phyloP scores from a whole-genome alignment of 192 early-diverging fungal species.

The Coemansia sp. region DNA sequence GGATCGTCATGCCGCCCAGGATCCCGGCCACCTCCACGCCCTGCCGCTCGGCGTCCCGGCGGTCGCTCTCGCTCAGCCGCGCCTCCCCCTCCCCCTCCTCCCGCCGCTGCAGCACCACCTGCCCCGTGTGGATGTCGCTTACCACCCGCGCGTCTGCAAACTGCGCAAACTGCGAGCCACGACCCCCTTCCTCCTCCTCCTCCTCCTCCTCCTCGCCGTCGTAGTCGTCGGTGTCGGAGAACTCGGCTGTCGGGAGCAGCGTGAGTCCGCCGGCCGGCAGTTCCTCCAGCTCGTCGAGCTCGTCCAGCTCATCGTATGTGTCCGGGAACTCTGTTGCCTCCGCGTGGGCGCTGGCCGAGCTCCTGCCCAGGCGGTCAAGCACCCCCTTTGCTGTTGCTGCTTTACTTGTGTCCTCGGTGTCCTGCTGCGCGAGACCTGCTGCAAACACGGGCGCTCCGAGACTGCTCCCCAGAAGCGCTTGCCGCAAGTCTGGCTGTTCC shows the following conservation, averaged over 20 bases:
- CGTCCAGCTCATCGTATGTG: not conserved
- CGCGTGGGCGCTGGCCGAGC: not conserved
- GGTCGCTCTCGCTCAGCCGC: conserved; percentile 19
- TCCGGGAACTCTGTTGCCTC: conserved; percentile 3
- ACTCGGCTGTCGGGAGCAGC: conserved; percentile 22
- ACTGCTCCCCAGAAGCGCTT: not conserved
- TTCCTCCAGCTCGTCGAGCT: not conserved
- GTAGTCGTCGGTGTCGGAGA: conserved; percentile 13
- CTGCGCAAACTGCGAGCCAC: conserved; percentile 15
- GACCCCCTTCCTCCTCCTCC: not conserved
- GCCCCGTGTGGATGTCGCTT: conserved; percentile 16
- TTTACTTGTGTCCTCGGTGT: not conserved
- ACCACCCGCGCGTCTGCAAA: conserved; percentile 25
- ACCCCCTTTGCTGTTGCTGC: not conserved
- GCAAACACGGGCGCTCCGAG: not conserved
- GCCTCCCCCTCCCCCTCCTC: too few relatives aligned
- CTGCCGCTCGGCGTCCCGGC: conserved; percentile 52
- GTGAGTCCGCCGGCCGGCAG: conserved; percentile 15
- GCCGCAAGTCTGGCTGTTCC: not conserved
- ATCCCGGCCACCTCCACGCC: conserved; percentile 19
- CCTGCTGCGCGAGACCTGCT: not conserved
- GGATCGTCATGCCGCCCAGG: not conserved
- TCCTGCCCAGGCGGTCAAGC: not conserved
- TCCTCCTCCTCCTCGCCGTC: conserved; percentile 5
- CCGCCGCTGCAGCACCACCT: conserved; percentile 7